These are phyloP conservation scores for Pseudovirgaria hyperparasitica DNA, from an alignment of 2,329 filamentous ascomycete species.

Conservation along the genomic window DNA sequence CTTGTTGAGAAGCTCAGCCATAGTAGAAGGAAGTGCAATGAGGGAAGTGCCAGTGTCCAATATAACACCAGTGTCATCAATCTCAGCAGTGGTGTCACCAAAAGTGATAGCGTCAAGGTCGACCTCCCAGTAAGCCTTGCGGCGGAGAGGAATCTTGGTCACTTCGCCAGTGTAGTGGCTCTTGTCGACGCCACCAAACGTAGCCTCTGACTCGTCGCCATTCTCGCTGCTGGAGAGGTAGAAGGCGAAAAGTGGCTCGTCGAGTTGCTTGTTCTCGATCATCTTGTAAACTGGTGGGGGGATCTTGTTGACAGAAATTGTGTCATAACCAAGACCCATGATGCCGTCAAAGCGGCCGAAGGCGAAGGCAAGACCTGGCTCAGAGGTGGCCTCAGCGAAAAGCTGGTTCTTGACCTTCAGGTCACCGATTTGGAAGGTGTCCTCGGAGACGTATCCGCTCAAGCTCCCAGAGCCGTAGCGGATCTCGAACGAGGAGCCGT, in stretches of 20 bases:
- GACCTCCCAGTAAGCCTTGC: constrained; percentile 99
- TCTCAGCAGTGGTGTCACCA: constrained; percentile 71
- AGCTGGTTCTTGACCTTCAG: constrained; percentile 77
- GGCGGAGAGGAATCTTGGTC: constrained; percentile 83
- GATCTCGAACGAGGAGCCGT: constrained; percentile 86
- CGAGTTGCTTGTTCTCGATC: constrained; percentile 77
- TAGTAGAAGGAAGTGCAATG: constrained; percentile 80
- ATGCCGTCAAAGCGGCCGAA: constrained; percentile 98
- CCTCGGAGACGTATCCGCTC: constrained; percentile 85
- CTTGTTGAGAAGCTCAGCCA: constrained; percentile 93
- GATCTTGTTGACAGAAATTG: constrained; percentile 93
- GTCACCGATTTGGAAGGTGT: constrained; percentile 78
- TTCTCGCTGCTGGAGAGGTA: constrained; percentile 71
- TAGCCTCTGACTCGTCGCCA: constrained; percentile 67
- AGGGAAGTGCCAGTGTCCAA: constrained; percentile 97
- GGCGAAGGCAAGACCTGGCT: constrained; percentile 93
- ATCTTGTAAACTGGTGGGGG: constrained; percentile 94
- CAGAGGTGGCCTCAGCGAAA: constrained; percentile 90
- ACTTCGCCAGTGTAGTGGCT: constrained; percentile 75
- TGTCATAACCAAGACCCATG: constrained; percentile 84
- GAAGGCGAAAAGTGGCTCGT: constrained; percentile 91
- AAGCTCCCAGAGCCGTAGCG: constrained; percentile 90
- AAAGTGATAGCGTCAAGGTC: constrained; percentile 87
- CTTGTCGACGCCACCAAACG: constrained; percentile 81
- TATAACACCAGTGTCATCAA: constrained; percentile 90